Conservation (phyloP, 768 basidiomycete species). For the Butyriboletus loyo region DNA sequence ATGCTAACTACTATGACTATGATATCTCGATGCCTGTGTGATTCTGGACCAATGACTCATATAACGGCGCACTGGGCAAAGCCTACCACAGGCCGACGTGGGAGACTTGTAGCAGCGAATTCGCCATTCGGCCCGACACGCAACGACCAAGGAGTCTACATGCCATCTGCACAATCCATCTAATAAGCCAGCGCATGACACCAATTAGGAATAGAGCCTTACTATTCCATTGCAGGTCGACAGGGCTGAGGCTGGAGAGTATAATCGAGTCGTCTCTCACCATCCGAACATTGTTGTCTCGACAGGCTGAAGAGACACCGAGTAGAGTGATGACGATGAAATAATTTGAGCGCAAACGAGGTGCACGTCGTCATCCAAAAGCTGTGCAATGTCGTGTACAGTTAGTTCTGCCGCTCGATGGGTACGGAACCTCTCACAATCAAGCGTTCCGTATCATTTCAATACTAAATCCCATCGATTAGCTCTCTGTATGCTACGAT, state of each 20-base stretch:
- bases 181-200: neutral
- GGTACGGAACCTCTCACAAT: neutral
- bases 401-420: slow-evolving; percentile 6
- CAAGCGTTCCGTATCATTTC: neutral
- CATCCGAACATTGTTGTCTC: neutral
- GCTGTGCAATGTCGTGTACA: slow-evolving; percentile 23
- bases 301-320: neutral
- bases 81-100: neutral
- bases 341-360: neutral
- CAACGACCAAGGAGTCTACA: neutral
- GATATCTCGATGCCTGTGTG: neutral
- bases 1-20: slow-evolving; percentile 9
- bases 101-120: neutral
- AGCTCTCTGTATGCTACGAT: slow-evolving; percentile 17
- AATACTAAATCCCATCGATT: slow-evolving; percentile 5
- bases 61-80: neutral
- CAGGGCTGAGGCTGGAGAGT: neutral
- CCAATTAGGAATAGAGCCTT: neutral
- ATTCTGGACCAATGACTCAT: neutral
- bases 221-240: slow-evolving; percentile 1
- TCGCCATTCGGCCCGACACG: slow-evolving; percentile 1
- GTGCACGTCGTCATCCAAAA: slow-evolving; percentile 12
- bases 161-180: neutral
- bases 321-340: neutral
- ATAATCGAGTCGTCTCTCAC: neutral